These are phyloP conservation scores for Paramecium primaurelia DNA, from an alignment of 73 alveolate species.

Conservation along the genomic window DNA sequence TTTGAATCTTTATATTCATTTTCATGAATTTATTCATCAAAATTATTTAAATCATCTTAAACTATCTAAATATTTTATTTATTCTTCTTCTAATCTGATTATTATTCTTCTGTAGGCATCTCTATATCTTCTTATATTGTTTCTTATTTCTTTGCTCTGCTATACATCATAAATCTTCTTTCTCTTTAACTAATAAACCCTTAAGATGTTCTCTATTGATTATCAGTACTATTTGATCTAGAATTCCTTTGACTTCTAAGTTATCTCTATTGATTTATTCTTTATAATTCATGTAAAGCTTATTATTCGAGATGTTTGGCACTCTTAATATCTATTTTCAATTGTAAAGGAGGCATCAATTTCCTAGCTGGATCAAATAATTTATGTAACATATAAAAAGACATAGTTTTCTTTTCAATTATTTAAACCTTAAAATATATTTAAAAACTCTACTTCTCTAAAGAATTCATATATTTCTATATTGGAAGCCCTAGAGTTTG, in stretches of 20 bases:
- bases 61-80: not conserved
- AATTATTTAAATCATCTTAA: not conserved
- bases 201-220: not conserved
- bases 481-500: not conserved
- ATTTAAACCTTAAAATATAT: not conserved
- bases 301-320: conserved; percentile 22
- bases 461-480: conserved; percentile 28
- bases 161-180: not conserved
- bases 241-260: not conserved
- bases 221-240: not conserved
- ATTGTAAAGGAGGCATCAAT: conserved; percentile 18
- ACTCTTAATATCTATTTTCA: conserved; percentile 18
- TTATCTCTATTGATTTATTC: not conserved
- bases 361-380: conserved; percentile 22
- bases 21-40: not conserved
- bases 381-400: conserved; percentile 14
- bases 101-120: conserved; percentile 3
- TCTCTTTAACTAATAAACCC: conserved; percentile 35
- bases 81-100: not conserved
- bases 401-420: conserved; percentile 28
- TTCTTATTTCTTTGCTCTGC: conserved; percentile 5
- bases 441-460: not conserved
- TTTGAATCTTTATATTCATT: not conserved
- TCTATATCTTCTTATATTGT: conserved; percentile 11
- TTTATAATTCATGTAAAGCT: conserved; percentile 12